Conservation (phyloP, 805 yeast genomes). For the Pichia sporocuriosa region DNA sequence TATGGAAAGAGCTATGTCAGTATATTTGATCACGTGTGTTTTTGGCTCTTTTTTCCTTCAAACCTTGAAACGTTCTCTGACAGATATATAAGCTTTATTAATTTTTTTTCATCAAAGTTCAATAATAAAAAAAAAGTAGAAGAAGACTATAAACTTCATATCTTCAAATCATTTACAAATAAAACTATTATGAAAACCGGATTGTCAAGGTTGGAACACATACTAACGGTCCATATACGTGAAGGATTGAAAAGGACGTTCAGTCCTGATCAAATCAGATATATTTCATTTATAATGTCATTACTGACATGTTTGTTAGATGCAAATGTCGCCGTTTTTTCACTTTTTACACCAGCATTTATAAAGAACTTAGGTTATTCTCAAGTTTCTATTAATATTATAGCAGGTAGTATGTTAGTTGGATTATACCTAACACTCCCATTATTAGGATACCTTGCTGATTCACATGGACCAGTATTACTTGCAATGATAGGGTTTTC, state of each 20-base stretch:
- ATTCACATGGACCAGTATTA: slow-evolving; percentile 75
- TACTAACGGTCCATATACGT: slow-evolving; percentile 40
- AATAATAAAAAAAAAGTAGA: no score
- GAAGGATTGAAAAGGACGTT: slow-evolving; percentile 35
- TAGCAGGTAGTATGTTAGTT: slow-evolving; percentile 65
- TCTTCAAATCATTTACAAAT: no score
- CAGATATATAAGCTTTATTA: no score
- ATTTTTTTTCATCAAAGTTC: no score
- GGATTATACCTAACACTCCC: slow-evolving; percentile 88
- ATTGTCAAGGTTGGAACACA: slow-evolving; percentile 30
- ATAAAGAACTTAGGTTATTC: slow-evolving; percentile 50
- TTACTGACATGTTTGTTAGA: slow-evolving; percentile 62
- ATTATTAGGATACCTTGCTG: slow-evolving; percentile 72
- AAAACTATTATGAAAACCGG: slow-evolving; percentile 4
- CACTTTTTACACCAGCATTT: slow-evolving; percentile 70
- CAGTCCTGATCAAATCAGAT: slow-evolving; percentile 36
- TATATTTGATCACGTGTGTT: no score
- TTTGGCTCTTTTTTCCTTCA: no score
- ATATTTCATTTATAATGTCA: slow-evolving; percentile 49
- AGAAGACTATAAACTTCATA: no score
- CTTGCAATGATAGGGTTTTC: slow-evolving; percentile 55
- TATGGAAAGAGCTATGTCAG: no score
- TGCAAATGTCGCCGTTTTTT: slow-evolving; percentile 78
- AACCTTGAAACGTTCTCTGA: no score
- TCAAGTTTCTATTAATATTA: slow-evolving; percentile 59